Evolutionary conservation across 1,139 yeast genomes (phyloP), one percentile per base, ranked within the genome.

Genomic region (Sugiyamaella grinbergsii): DNA sequence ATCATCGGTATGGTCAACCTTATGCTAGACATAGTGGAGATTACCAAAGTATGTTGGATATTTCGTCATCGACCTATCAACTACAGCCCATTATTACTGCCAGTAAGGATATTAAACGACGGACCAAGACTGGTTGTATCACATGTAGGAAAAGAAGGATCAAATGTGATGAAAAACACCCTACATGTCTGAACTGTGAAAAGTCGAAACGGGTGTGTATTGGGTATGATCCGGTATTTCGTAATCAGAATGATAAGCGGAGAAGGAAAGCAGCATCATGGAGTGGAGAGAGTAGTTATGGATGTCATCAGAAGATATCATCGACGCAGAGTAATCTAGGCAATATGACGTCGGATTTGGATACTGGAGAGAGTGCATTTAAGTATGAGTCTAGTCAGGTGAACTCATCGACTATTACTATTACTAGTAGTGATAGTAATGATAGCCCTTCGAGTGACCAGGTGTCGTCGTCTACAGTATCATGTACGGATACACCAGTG

Each of bases 91-190:
- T 51, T 7, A 47, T 60, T 10, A 54, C 62, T 2, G 56, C 56
- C 2, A 54, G 54, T 22, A 61, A 58, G 47, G 67, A 64, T 47
- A 65, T 68, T 49, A 68, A 68, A 49, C 56, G 72, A 13, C 73
- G 81, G 61, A 84, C 91, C 2, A 76, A 85, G 64, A 83, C 91
- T 0, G 93, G 93, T 1, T 85, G 93, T 63, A 65, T 83, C 51
- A 85, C 91, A 0, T 85, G 93, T 63, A 73, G 91, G 39, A 79
- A 80, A 60, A 72, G 91, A 61, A 72, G 90, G 54, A 83, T 85
- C 58, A 69, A 68, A 63, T 85, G 93, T 69, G 93, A 84, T 64
- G 93, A 85, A 67, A 70, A 83, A 47, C 85, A 82, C 59, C 93
- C 93, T 1, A 75, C 77, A 47, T 86, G 94, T 63, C 75, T 72